Percentiles rank a stretch among this genome's conserved stretches.
Evolutionary conservation across 2,329 filamentous ascomycete species (phyloP).

Genomic region (Didymellaceae sp.): DNA sequence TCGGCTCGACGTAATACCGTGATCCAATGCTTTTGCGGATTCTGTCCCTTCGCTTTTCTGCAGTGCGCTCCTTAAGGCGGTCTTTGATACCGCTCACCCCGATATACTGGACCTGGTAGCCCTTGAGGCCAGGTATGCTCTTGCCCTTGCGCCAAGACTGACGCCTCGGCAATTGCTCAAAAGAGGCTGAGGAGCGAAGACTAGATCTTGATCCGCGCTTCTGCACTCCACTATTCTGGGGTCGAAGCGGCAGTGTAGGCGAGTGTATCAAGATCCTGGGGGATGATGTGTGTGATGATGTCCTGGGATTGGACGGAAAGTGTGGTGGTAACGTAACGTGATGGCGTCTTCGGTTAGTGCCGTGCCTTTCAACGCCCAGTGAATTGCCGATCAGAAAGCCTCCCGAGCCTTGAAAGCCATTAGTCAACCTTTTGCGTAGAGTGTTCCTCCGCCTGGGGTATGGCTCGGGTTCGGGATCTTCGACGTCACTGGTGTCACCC

Average conservation of each 20-base stretch:
- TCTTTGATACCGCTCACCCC: constrained; percentile 58
- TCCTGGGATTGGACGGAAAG: constrained; percentile 21
- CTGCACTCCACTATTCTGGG: constrained; percentile 26
- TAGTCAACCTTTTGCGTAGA: constrained; percentile 40
- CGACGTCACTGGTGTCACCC: constrained; percentile 55
- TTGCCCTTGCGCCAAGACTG: constrained; percentile 41
- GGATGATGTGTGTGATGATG: constrained; percentile 20
- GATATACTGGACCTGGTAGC: constrained; percentile 59
- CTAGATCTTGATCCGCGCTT: constrained; percentile 31
- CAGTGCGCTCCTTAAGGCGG: constrained; percentile 54
- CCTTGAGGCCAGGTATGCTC: constrained; percentile 51
- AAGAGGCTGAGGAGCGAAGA: constrained; percentile 26
- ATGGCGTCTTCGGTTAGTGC: constrained; percentile 41
- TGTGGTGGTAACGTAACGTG: constrained; percentile 34
- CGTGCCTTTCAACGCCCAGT: constrained; percentile 59
- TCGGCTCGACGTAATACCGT: constrained; percentile 47
- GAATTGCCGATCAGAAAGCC: constrained; percentile 63
- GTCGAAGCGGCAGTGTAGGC: constrained; percentile 29
- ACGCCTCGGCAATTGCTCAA: constrained; percentile 18
- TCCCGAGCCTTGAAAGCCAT: constrained; percentile 50
- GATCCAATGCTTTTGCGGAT: constrained; percentile 62
- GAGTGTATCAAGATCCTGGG: constrained; percentile 38
- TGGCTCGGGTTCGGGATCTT: constrained; percentile 24
- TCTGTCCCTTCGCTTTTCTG: constrained; percentile 60
- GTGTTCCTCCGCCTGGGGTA: constrained; percentile 27